Evolutionary conservation across 495 filamentous ascomycete genomes (phyloP).

Genomic region (Diplogelasinospora grovesii): DNA sequence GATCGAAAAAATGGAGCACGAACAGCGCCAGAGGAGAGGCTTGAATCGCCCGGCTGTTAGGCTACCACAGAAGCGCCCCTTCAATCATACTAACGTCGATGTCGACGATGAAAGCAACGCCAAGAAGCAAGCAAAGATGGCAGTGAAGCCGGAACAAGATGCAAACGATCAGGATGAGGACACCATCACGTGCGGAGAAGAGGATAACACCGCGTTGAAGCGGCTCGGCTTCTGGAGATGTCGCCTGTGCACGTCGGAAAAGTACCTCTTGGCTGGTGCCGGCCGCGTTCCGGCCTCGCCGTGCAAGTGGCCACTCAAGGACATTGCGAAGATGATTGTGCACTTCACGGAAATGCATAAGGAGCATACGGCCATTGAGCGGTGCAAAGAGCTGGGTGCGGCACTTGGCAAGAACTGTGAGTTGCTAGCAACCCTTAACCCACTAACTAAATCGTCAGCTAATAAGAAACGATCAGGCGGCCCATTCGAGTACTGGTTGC

Average conservation of each 20-base stretch:
- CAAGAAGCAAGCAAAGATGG: background rate
- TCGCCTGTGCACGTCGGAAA: slow-evolving; percentile 33
- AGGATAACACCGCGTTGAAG: slow-evolving; percentile 20
- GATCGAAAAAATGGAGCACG: slow-evolving; percentile 26
- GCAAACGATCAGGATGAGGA: background rate
- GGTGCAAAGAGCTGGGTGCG: slow-evolving; percentile 33
- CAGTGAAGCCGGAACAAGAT: background rate
- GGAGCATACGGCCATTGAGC: slow-evolving; percentile 30
- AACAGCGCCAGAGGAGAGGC: slow-evolving; percentile 15
- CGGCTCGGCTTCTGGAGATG: slow-evolving; percentile 42
- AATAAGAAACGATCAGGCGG: slow-evolving; percentile 19
- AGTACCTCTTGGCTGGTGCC: slow-evolving; percentile 31
- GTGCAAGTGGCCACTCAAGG: slow-evolving; percentile 42
- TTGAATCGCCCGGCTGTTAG: too few species aligned
- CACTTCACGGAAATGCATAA: slow-evolving; percentile 40
- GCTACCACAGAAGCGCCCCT: too few species aligned
- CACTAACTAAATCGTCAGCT: background rate
- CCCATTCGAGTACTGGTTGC: slow-evolving; percentile 42
- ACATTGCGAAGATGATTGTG: slow-evolving; percentile 40
- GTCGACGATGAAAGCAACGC: background rate
- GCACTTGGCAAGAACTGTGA: slow-evolving; percentile 34
- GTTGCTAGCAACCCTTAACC: too few species aligned
- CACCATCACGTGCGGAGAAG: too few species aligned
- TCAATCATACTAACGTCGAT: too few species aligned
- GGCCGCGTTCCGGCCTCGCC: slow-evolving; percentile 36